These are phyloP conservation scores for Boletus sp. DNA, from an alignment of 768 basidiomycete genomes.

Conservation along the genomic window DNA sequence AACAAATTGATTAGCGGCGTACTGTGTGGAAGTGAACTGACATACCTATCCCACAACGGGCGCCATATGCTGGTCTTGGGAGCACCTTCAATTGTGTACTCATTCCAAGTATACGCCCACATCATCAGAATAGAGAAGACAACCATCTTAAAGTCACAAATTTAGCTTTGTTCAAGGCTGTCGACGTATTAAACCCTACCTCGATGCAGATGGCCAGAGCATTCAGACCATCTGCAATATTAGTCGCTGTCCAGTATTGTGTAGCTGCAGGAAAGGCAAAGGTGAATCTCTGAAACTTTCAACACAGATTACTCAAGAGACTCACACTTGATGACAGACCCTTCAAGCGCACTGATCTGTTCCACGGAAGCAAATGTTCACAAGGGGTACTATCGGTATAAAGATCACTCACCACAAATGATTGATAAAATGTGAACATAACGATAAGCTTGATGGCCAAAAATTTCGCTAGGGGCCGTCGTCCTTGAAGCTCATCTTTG, in stretches of 20 bases:
- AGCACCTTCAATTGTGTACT: slow-evolving; percentile 54
- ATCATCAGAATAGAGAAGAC: slow-evolving; percentile 75
- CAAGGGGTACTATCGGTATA: not conserved
- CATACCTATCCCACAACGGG: slow-evolving; percentile 65
- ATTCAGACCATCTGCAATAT: slow-evolving; percentile 81
- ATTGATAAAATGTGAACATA: slow-evolving; percentile 88
- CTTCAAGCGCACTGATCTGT: slow-evolving; percentile 66
- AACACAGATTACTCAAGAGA: not conserved
- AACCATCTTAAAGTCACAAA: slow-evolving; percentile 60
- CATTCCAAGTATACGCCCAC: slow-evolving; percentile 76
- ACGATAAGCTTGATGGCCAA: slow-evolving; percentile 84
- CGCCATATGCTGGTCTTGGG: slow-evolving; percentile 59
- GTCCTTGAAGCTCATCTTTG: slow-evolving; percentile 72
- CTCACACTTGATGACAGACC: slow-evolving; percentile 65
- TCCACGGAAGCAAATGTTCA: slow-evolving; percentile 2
- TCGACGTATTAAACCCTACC: slow-evolving; percentile 39
- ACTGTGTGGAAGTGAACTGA: not conserved
- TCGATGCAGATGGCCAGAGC: slow-evolving; percentile 84
- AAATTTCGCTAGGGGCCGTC: slow-evolving; percentile 82
- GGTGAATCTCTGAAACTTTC: not conserved
- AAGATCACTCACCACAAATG: slow-evolving; percentile 57
- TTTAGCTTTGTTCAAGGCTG: slow-evolving; percentile 4
- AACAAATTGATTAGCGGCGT: slow-evolving; percentile 3
- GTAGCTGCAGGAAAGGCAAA: slow-evolving; percentile 45
- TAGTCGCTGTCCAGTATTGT: slow-evolving; percentile 77